A percentile compares a stretch with the other conserved stretches of the same genome.
These are phyloP conservation scores for Pseudoneurospora amorphoporcata DNA, from an alignment of 495 filamentous ascomycete genomes.

Conservation along the genomic window DNA sequence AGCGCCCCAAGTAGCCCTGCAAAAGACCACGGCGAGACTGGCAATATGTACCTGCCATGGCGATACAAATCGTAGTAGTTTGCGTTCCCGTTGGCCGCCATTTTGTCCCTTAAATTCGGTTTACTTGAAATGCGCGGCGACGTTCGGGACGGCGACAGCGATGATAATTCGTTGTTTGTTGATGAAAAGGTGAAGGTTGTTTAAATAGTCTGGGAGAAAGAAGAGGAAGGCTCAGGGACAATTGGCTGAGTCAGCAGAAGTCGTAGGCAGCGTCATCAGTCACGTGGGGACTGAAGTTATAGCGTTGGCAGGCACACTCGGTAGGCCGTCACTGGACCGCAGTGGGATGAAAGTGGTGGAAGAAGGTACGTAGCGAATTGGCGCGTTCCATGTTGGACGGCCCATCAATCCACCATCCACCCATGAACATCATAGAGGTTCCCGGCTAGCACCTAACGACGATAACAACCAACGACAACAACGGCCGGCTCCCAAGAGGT, in stretches of 20 bases:
- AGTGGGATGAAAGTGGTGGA: conserved; percentile 1
- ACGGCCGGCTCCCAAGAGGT: neutral
- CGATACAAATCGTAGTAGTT: conserved; percentile 94
- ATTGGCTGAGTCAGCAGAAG: conserved; percentile 9
- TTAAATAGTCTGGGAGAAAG: conserved; percentile 17
- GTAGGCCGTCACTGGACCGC: neutral
- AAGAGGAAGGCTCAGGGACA: neutral
- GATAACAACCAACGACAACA: neutral
- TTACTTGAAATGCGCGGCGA: neutral
- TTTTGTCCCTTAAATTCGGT: conserved; percentile 7
- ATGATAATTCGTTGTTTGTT: conserved; percentile 6
- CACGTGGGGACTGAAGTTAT: conserved; percentile 1
- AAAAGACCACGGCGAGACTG: neutral
- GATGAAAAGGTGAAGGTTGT: conserved; percentile 4
- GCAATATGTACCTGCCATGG: conserved; percentile 71
- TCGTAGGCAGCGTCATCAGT: neutral
- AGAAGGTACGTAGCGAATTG: conserved; percentile 3
- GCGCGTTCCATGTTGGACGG: neutral
- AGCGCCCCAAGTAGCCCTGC: neutral
- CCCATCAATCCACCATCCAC: neutral
- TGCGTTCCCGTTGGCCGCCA: conserved; percentile 20
- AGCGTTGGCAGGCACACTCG: neutral
- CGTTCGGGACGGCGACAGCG: neutral
- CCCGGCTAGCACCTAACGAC: neutral
- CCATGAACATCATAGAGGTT: neutral